These are phyloP conservation scores for Dioscorea zingiberensis DNA, from an alignment of 106 monocot genomes.

Conservation along the genomic window DNA sequence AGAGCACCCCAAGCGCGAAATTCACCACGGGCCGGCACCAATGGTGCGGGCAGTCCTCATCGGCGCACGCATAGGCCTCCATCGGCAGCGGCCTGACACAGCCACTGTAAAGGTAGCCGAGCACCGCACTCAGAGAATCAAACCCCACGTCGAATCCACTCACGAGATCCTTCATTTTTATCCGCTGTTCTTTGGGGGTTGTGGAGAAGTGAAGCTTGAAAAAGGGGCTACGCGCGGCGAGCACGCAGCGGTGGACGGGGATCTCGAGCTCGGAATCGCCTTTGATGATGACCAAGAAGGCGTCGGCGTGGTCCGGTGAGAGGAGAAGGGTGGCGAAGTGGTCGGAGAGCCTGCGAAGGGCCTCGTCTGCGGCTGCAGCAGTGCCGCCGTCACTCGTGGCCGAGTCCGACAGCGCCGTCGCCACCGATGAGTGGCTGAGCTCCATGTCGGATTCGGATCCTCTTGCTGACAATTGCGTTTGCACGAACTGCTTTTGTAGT, in stretches of 20 bases:
- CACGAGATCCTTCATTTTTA: slow-evolving; percentile 36
- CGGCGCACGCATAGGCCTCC: slow-evolving; percentile 54
- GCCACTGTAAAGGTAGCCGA: slow-evolving; percentile 75
- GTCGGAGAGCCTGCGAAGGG: slow-evolving; percentile 70
- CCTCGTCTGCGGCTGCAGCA: slow-evolving; percentile 38
- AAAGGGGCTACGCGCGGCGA: slow-evolving; percentile 74
- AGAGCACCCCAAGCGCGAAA: slow-evolving; percentile 64
- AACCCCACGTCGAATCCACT: slow-evolving; percentile 32
- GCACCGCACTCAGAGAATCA: slow-evolving; percentile 46
- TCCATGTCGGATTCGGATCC: too few species aligned
- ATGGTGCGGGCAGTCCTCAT: slow-evolving; percentile 53
- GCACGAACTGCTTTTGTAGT: too few species aligned
- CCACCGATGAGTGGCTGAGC: too few species aligned
- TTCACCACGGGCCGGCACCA: slow-evolving; percentile 64
- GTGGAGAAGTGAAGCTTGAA: slow-evolving; percentile 37
- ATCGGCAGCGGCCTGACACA: slow-evolving; percentile 33
- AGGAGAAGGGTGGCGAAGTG: slow-evolving; percentile 48
- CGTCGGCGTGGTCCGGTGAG: slow-evolving; percentile 31
- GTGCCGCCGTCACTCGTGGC: background rate
- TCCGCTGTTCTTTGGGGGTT: background rate
- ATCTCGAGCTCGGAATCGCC: slow-evolving; percentile 12
- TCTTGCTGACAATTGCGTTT: too few species aligned
- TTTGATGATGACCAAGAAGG: slow-evolving; percentile 17
- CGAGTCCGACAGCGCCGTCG: too few species aligned
- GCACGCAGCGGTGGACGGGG: slow-evolving; percentile 67